A percentile compares a stretch with the other conserved stretches of the same genome.
Evolutionary conservation across 768 basidiomycete genomes (phyloP).

Genomic region (Coprinopsis marcescibilis): DNA sequence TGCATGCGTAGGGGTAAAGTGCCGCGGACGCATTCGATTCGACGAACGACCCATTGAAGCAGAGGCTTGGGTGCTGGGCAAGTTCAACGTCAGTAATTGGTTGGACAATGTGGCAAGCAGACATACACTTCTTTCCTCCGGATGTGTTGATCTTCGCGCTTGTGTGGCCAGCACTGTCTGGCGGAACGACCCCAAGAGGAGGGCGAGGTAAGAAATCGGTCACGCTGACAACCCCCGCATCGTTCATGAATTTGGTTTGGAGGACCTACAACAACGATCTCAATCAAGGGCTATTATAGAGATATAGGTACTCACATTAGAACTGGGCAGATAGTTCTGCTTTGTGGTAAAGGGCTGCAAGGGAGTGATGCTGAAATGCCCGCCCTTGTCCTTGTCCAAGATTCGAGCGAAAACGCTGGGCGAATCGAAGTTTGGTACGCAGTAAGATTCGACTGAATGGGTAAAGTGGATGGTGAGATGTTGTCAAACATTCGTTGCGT

Average conservation of each 20-base stretch:
- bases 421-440: slow-evolving; percentile 90
- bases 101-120: slow-evolving; percentile 22
- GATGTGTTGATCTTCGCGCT: slow-evolving; percentile 9
- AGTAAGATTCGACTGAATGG: slow-evolving; percentile 78
- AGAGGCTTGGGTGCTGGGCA: slow-evolving; percentile 44
- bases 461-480: not conserved
- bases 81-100: not conserved
- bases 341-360: slow-evolving; percentile 64
- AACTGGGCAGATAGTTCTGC: slow-evolving; percentile 79
- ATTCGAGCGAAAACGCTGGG: slow-evolving; percentile 89
- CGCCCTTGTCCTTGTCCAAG: slow-evolving; percentile 86
- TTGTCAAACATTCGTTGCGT: not conserved
- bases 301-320: slow-evolving; percentile 49
- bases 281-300: not conserved
- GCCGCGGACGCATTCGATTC: slow-evolving; percentile 86
- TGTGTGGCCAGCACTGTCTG: not conserved
- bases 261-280: slow-evolving; percentile 46
- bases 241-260: slow-evolving; percentile 89
- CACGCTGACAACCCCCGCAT: slow-evolving; percentile 78
- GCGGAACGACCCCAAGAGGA: slow-evolving; percentile 12
- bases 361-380: slow-evolving; percentile 88
- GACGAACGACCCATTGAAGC: slow-evolving; percentile 79
- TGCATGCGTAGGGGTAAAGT: slow-evolving; percentile 75
- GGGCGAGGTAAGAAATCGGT: slow-evolving; percentile 85
- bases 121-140: not conserved